Evolutionary conservation across 495 filamentous ascomycete species (phyloP), one percentile per base, ranked within the genome.

Genomic region (Trichoderma gamsii): DNA sequence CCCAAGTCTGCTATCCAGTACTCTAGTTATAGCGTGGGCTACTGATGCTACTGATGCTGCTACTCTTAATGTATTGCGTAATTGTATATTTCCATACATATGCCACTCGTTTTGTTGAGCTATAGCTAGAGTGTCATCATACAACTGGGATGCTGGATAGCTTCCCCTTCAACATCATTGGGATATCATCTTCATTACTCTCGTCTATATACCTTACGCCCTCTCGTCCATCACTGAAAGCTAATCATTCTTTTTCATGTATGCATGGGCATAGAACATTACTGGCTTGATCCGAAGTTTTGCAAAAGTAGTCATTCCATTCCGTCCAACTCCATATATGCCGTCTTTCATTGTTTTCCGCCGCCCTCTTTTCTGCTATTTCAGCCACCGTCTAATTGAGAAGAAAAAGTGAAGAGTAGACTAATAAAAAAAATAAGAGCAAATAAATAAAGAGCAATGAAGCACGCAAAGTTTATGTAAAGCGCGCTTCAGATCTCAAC

Each of bases 401-500:
- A 43, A 65, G 12, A 23, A 11, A 21, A 35, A 32, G n/a, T 3
- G 4, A 15, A 25, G 15, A 32, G 16, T 38, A 38, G 25, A 18
- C 8, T 52, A 32, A 25, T 27, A 32, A 21, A 15, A 35, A 4
- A 35, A 61, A 15, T 13, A 61, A 61, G 12, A 61, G 27, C 4
- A 9, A 27, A 27, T 18, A n/a, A 25, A 23, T 21, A 4, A 1
- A 18, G 16, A 64, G 64, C 70, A 77, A 9, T 51, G 51, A 52
- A 52, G 16, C 52, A 23, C 64, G n/a, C n/a, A 25, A 11, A 12
- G 0, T 12, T 13, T n/a, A 27, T 2, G 59, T 3, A 63, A 63
- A 13, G 35, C 13, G 16, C 9, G 35, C 21, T 15, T 66, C 65
- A 85, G 67, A 92, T 90, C 32, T 92, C 88, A 68, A 92, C 86